Percentiles rank a stretch among this genome's conserved stretches.
phyloP scores from a whole-genome alignment of 805 yeast species.

The Schizosaccharomyces octosporus region DNA sequence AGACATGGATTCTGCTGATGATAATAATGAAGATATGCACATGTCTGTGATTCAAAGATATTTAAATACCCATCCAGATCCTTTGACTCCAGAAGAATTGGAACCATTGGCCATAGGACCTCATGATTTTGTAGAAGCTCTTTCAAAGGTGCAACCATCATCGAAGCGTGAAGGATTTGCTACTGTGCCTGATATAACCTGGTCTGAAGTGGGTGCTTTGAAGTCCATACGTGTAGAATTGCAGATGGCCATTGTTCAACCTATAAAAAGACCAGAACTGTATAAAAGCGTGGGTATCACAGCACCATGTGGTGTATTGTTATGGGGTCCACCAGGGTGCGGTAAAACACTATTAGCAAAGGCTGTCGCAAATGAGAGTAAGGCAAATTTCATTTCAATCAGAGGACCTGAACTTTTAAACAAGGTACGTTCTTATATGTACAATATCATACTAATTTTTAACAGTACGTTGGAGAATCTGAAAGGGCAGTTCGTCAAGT shows the following conservation, averaged over 20 bases:
- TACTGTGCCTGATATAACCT: conserved; percentile 89
- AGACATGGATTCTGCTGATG: conserved; percentile 11
- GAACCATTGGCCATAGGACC: conserved; percentile 50
- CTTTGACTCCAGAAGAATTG: conserved; percentile 52
- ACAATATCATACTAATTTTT: neutral
- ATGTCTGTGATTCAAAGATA: conserved; percentile 47
- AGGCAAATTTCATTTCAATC: conserved; percentile 86
- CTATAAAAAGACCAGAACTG: conserved; percentile 75
- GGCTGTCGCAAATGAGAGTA: conserved; percentile 92
- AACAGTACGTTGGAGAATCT: conserved; percentile 67
- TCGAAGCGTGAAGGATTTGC: conserved; percentile 97
- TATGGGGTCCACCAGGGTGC: conserved; percentile 99
- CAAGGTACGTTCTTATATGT: conserved; percentile 18
- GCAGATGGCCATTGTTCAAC: conserved; percentile 94
- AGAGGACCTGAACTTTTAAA: conserved; percentile 88
- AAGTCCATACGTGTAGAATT: conserved; percentile 58
- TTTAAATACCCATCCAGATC: conserved; percentile 48
- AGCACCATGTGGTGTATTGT: conserved; percentile 86
- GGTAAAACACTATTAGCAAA: conserved; percentile 91
- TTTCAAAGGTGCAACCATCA: conserved; percentile 87
- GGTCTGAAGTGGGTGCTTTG: conserved; percentile 88
- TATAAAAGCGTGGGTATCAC: conserved; percentile 77
- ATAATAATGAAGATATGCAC: conserved; percentile 12
- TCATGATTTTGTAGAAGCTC: conserved; percentile 58
- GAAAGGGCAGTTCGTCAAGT: conserved; percentile 87